Conservation (phyloP, 306 rosid species). For the Prunus dulcis region DNA sequence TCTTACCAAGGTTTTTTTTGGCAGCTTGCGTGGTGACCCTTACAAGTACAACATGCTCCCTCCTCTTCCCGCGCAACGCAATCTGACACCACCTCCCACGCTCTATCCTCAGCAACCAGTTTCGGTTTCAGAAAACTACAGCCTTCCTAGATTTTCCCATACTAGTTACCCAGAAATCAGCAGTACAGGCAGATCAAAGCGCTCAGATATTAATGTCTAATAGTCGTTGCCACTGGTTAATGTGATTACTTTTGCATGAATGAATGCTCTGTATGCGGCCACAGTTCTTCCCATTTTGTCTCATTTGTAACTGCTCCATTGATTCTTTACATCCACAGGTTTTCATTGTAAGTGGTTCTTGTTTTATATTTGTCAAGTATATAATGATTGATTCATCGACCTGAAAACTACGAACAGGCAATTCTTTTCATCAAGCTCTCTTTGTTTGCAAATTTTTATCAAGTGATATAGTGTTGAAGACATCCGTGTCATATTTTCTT, state of each 20-base stretch:
- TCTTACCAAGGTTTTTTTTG: background rate
- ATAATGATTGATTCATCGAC: constrained; percentile 19
- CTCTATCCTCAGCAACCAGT: constrained; percentile 99
- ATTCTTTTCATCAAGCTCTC: constrained; percentile 19
- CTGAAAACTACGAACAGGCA: constrained; percentile 9
- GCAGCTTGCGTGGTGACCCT: constrained; percentile 55
- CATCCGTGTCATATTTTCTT: background rate
- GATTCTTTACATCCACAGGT: constrained; percentile 31
- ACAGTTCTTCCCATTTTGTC: background rate
- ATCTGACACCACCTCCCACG: constrained; percentile 91
- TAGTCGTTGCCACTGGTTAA: background rate
- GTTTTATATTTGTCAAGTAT: constrained; percentile 4
- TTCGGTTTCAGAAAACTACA: constrained; percentile 62
- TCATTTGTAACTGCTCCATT: constrained; percentile 7
- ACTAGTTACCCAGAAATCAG: constrained; percentile 58
- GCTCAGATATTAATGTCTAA: constrained; percentile 86
- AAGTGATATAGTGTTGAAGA: background rate
- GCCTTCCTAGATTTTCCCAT: constrained; percentile 67
- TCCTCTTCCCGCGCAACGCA: constrained; percentile 95
- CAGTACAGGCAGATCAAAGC: constrained; percentile 62
- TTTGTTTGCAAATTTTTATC: background rate
- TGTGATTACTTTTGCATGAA: constrained; percentile 1
- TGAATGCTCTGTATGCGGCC: background rate
- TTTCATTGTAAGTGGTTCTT: constrained; percentile 4
- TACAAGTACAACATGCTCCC: constrained; percentile 80